Conservation (phyloP, 768 basidiomycete genomes). For the Suillus weaverae region DNA sequence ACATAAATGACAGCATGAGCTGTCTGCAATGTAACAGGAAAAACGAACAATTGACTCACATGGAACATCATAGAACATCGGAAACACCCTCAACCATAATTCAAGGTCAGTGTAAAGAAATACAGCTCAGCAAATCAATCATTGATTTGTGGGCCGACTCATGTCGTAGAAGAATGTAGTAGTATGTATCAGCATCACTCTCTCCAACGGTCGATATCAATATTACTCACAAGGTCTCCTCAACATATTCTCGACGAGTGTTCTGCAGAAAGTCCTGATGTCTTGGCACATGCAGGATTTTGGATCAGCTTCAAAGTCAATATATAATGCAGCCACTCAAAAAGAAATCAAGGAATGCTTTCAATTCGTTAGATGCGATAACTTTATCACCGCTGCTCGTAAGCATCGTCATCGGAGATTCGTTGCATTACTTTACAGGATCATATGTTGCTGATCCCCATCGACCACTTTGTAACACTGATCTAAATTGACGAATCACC, state of each 20-base stretch:
- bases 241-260: constrained; percentile 18
- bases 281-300: constrained; percentile 31
- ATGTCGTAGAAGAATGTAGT: constrained; percentile 11
- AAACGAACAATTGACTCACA: neutral
- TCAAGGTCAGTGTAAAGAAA: neutral
- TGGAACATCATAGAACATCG: neutral
- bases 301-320: constrained; percentile 27
- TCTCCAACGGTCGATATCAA: constrained; percentile 25
- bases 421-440: neutral
- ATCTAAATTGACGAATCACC: constrained; percentile 1
- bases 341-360: constrained; percentile 30
- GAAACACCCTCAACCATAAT: neutral
- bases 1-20: neutral
- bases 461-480: neutral
- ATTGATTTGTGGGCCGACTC: neutral
- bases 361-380: constrained; percentile 7
- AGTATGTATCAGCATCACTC: constrained; percentile 17
- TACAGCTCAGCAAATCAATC: neutral
- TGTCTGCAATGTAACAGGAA: neutral
- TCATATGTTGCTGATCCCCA: neutral
- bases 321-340: constrained; percentile 23
- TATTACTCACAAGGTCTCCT: constrained; percentile 11
- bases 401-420: neutral
- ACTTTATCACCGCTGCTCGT: neutral
- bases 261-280: constrained; percentile 28